Percentiles rank a stretch among this genome's conserved stretches.
Evolutionary conservation across 108 stramenopile species (phyloP).

Genomic region (Cylindrotheca closterium): DNA sequence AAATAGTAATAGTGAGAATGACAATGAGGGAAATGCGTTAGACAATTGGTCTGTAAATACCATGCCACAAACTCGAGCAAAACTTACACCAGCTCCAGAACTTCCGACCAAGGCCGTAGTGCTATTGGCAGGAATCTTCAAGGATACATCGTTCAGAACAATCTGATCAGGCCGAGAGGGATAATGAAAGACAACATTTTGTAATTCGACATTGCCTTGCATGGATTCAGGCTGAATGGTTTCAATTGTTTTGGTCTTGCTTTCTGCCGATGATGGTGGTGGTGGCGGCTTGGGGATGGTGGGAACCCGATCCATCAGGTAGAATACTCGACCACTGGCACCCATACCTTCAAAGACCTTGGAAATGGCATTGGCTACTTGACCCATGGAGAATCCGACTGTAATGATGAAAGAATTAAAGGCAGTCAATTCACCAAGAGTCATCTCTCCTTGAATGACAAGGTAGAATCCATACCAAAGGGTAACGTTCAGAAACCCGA

Average conservation of each 20-base stretch:
- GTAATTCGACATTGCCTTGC: conserved; percentile 35
- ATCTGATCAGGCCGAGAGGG: conserved; percentile 67
- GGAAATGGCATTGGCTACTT: conserved; percentile 30
- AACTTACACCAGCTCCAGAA: conserved; percentile 76
- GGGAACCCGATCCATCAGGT: conserved; percentile 62
- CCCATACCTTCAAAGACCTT: conserved; percentile 62
- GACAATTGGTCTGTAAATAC: too few relatives aligned
- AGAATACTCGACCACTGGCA: conserved; percentile 61
- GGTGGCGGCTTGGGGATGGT: conserved; percentile 38
- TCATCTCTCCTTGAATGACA: conserved; percentile 52
- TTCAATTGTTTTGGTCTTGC: conserved; percentile 2
- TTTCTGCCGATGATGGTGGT: not conserved
- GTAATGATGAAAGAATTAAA: conserved; percentile 73
- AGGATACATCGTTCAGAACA: conserved; percentile 54
- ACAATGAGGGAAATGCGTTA: too few relatives aligned
- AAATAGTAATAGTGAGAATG: too few relatives aligned
- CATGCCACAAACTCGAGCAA: too few relatives aligned
- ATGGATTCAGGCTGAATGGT: not conserved
- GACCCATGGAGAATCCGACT: conserved; percentile 57
- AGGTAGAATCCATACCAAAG: conserved; percentile 83
- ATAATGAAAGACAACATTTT: conserved; percentile 83
- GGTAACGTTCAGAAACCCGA: conserved; percentile 43
- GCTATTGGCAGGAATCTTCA: conserved; percentile 36
- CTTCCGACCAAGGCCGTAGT: conserved; percentile 80
- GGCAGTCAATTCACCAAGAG: conserved; percentile 63